phyloP scores from a whole-genome alignment of 257 asterid species.

The Forsythia viridissima region DNA sequence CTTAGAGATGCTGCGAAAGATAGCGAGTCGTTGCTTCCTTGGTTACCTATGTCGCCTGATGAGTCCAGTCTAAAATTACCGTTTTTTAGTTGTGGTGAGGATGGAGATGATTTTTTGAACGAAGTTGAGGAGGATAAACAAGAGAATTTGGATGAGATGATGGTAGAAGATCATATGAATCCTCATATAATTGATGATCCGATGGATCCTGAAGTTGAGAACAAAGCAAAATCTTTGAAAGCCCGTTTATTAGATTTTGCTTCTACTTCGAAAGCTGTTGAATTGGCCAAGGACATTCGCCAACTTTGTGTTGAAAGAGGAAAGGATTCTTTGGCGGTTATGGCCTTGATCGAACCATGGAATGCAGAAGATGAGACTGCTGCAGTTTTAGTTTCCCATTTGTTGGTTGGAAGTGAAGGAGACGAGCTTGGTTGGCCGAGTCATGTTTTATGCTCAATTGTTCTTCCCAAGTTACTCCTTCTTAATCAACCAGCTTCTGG shows the following conservation, averaged over 20 bases:
- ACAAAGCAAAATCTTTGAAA: slow-evolving; percentile 39
- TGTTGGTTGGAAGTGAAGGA: slow-evolving; percentile 35
- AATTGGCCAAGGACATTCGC: slow-evolving; percentile 45
- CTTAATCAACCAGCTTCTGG: slow-evolving; percentile 60
- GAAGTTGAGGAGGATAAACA: slow-evolving; percentile 33
- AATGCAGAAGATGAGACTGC: slow-evolving; percentile 63
- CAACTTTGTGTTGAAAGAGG: slow-evolving; percentile 40
- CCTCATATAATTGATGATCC: slow-evolving; percentile 23
- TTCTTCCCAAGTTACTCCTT: slow-evolving; percentile 67
- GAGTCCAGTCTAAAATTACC: slow-evolving; percentile 32
- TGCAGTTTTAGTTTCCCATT: slow-evolving; percentile 53
- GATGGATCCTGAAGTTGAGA: slow-evolving; percentile 39
- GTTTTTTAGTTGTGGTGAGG: slow-evolving; percentile 27
- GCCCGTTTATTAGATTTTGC: slow-evolving; percentile 32
- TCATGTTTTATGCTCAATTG: slow-evolving; percentile 57
- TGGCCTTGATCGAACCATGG: slow-evolving; percentile 72
- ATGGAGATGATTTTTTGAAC: slow-evolving; percentile 26
- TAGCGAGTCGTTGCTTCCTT: slow-evolving; percentile 49
- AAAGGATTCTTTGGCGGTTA: slow-evolving; percentile 34
- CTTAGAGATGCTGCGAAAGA: slow-evolving; percentile 41
- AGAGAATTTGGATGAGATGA: slow-evolving; percentile 38
- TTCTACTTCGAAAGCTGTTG: slow-evolving; percentile 43
- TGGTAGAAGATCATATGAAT: slow-evolving; percentile 21
- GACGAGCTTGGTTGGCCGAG: slow-evolving; percentile 59
- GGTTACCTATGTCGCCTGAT: slow-evolving; percentile 63